Conservation (phyloP, 2,329 filamentous ascomycete genomes). For the Fusarium palustre region DNA sequence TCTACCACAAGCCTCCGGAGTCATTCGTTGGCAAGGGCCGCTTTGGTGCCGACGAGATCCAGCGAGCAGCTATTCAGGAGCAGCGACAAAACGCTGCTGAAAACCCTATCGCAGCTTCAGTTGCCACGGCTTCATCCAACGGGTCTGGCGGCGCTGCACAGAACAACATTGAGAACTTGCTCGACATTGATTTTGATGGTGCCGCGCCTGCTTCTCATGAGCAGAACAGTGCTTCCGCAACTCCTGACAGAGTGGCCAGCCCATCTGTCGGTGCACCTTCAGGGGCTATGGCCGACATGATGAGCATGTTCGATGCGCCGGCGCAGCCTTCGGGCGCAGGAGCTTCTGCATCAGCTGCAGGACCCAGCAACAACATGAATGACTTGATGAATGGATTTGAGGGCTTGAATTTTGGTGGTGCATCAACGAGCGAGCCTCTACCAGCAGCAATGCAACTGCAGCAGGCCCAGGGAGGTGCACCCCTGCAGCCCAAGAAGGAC, state of each 20-base stretch:
- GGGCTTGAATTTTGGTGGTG: slow-evolving; percentile 78
- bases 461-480: slow-evolving; percentile 48
- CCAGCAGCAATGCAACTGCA: slow-evolving; percentile 71
- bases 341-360: slow-evolving; percentile 50
- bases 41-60: slow-evolving; percentile 93
- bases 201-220: slow-evolving; percentile 90
- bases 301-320: slow-evolving; percentile 77
- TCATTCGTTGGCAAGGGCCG: slow-evolving; percentile 97
- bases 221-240: slow-evolving; percentile 64
- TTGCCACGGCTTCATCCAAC: slow-evolving; percentile 76
- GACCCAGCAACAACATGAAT: slow-evolving; percentile 73
- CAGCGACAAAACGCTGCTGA: slow-evolving; percentile 91
- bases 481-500: slow-evolving; percentile 64
- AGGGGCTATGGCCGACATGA: slow-evolving; percentile 71
- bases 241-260: slow-evolving; percentile 76
- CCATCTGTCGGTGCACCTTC: slow-evolving; percentile 61
- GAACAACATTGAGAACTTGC: slow-evolving; percentile 90
- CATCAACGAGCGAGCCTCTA: slow-evolving; percentile 67
- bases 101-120: slow-evolving; percentile 91
- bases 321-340: slow-evolving; percentile 63
- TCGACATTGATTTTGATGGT: slow-evolving; percentile 97
- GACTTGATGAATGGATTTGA: slow-evolving; percentile 93
- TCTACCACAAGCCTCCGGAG: slow-evolving; percentile 98
- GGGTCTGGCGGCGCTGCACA: slow-evolving; percentile 69
- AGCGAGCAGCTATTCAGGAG: slow-evolving; percentile 95